These are phyloP conservation scores for Hypoxylon sp. DNA, from an alignment of 2,329 filamentous ascomycete genomes.

Conservation along the genomic window DNA sequence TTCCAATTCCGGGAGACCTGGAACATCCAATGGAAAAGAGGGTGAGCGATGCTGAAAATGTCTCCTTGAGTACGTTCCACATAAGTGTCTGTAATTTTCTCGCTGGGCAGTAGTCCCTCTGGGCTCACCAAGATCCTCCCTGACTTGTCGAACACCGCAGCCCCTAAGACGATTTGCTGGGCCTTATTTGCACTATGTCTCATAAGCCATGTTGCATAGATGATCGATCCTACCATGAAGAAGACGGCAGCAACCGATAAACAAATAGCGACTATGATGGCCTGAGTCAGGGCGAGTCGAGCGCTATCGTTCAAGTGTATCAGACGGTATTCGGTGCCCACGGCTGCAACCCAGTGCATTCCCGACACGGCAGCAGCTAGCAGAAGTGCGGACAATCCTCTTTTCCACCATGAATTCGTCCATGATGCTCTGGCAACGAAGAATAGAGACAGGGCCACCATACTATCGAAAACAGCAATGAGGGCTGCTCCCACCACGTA, in stretches of 20 bases:
- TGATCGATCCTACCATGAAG: slow-evolving; percentile 69
- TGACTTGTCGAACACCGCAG: slow-evolving; percentile 76
- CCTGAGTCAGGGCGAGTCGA: slow-evolving; percentile 71
- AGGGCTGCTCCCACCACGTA: slow-evolving; percentile 78
- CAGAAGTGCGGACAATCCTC: slow-evolving; percentile 74
- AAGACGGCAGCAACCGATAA: slow-evolving; percentile 75
- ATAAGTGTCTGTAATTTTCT: slow-evolving; percentile 85
- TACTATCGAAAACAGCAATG: slow-evolving; percentile 81
- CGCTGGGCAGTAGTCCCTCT: slow-evolving; percentile 77
- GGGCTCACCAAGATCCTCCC: slow-evolving; percentile 78
- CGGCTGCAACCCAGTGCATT: slow-evolving; percentile 88
- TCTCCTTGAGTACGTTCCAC: slow-evolving; percentile 79
- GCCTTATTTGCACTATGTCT: slow-evolving; percentile 70
- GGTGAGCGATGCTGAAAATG: slow-evolving; percentile 81
- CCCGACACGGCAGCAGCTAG: slow-evolving; percentile 83
- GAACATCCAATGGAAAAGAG: slow-evolving; percentile 90
- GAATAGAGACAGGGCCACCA: slow-evolving; percentile 79
- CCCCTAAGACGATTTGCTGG: slow-evolving; percentile 71
- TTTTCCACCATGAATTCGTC: slow-evolving; percentile 85
- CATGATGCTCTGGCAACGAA: slow-evolving; percentile 82
- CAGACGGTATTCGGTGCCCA: slow-evolving; percentile 78
- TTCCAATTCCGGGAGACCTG: slow-evolving; percentile 84
- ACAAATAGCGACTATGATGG: slow-evolving; percentile 80
- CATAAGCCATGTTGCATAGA: slow-evolving; percentile 68
- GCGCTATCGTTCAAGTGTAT: slow-evolving; percentile 60